Base-by-base conservation (phyloP, 345 rosid genomes). In the Geranium rotundifolium region DNA sequence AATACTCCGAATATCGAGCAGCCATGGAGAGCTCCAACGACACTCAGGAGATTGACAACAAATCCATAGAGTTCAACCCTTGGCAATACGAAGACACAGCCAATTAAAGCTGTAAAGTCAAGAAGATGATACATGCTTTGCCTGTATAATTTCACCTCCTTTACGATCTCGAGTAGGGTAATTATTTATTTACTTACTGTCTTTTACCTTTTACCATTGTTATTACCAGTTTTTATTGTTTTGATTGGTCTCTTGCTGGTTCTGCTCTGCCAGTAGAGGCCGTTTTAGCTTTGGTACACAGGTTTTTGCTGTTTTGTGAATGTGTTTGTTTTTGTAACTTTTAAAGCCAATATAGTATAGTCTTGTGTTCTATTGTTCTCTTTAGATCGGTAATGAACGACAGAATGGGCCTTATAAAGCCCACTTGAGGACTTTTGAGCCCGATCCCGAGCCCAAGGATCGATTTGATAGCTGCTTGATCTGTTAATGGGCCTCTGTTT, bases 61-160 rank as follows among this genome's bases (percentile, higher is more conserved):
- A 61, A 52, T 73, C 85, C 2, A 70, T 65, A 23, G 68, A 76
- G 27, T 89, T 89, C 84, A 80, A 86, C 69, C 96, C 96, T 5
- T 84, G 93, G 91, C 88, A 84, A n/a, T 86, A 69, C 20, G 77
- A 76, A 60, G 75, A 71, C 63, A 31, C 62, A 67, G 77, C 76
- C 62, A 63, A 69, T 41, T 68, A 61, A 69, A 23, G 19, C 14
- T 49, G 5, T 62, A n/a, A 5, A 29, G 12, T 14, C 31, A 29
- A 19, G 19, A 5, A 23, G 27, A 23, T 23, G 27, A 23, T 23
- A 23, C 27, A 23, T 23, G 27, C 27, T 23, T 23, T 12, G 39
- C 3, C 1, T 69, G 63, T 69, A 63, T 63, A 50, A 41, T n/a
- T 58, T 27, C 63, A 41, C 52, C 59, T 2, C 57, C 14, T 69